phyloP scores from a whole-genome alignment of 768 basidiomycete species.

The Amylocystis lapponica region DNA sequence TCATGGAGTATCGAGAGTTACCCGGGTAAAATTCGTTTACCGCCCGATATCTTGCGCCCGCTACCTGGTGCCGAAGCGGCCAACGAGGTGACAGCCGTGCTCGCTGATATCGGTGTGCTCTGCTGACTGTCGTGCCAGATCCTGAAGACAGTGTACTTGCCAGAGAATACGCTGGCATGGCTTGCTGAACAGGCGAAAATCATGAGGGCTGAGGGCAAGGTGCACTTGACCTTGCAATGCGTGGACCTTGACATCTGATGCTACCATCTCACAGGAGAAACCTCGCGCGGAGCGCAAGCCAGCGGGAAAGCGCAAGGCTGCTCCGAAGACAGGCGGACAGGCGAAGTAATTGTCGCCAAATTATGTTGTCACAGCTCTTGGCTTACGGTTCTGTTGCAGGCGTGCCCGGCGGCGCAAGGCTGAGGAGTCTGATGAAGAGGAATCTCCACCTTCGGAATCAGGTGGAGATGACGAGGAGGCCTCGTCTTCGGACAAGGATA shows the following conservation, averaged over 20 bases:
- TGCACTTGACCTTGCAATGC: slow-evolving; percentile 24
- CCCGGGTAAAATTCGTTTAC: slow-evolving; percentile 76
- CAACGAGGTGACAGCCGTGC: slow-evolving; percentile 41
- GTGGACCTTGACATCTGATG: not conserved
- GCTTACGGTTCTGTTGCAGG: slow-evolving; percentile 1
- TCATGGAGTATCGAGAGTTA: slow-evolving; percentile 76
- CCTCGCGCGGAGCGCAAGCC: slow-evolving; percentile 38
- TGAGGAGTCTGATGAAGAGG: slow-evolving; percentile 25
- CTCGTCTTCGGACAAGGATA: slow-evolving; percentile 8
- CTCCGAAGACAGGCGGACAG: slow-evolving; percentile 40
- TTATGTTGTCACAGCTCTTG: not conserved
- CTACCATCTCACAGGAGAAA: slow-evolving; percentile 27
- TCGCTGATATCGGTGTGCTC: not conserved
- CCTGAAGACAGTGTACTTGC: slow-evolving; percentile 60
- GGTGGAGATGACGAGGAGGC: slow-evolving; percentile 8
- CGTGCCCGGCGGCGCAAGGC: slow-evolving; percentile 23
- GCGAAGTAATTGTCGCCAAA: slow-evolving; percentile 35
- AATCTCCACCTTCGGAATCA: slow-evolving; percentile 7
- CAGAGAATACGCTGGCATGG: slow-evolving; percentile 54
- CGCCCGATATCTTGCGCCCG: slow-evolving; percentile 73
- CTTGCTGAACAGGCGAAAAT: slow-evolving; percentile 48
- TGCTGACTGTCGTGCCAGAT: no score
- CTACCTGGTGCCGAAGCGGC: slow-evolving; percentile 62
- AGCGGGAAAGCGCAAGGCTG: slow-evolving; percentile 50
- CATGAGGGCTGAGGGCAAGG: slow-evolving; percentile 27